Evolutionary conservation across 371 early-diverging fungal species (phyloP), one percentile per base, ranked within the genome.

Genomic region (Lichtheimia ornata): DNA sequence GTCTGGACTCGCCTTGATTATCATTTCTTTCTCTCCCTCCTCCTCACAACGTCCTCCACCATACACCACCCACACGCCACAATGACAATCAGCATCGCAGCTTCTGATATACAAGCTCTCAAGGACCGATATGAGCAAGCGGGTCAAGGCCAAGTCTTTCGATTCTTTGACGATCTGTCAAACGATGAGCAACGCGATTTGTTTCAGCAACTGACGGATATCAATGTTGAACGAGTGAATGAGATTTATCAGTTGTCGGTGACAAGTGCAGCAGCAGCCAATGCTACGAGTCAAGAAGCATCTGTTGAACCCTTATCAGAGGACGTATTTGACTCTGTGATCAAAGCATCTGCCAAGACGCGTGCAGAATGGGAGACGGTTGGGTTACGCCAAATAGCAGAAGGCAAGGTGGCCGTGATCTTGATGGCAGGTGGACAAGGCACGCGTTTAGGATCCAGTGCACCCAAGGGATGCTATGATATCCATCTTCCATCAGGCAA

Each of bases 401-500:
- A 88, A 63, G 91, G 91, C 77, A 86, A 94, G 72, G 97, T 97
- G 17, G 97, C 88, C 17, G 96, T 97, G 28, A 91, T 98, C 65
- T 77, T 96, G 59, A 79, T 97, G 71, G 94, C 96, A 15, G 95
- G 95, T 70, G 95, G 95, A 24, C 92, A 93, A 82, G 94, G 94
- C 54, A 91, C 96, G 47, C 86, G 95, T 41, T 83, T 96, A 56
- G 95, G 97, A 20, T 91, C 92, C 25, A 79, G 87, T 0, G 93
- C 81, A 15, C 97, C 97, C 52, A 95, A 94, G 80, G 97, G 97
- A 18, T 95, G 95, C 83, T 97, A 93, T 74, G 88, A 96, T 73
- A 93, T 97, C 63, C 73, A 84, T 14, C 81, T 97, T 54, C 95
- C 94, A 15, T 93, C 93, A 17, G 69, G 72, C 58, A 95, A 93